Percentiles rank a stretch among this genome's conserved stretches.
phyloP scores from a whole-genome alignment of 108 stramenopile genomes.

The Asterionellopsis glacialis region DNA sequence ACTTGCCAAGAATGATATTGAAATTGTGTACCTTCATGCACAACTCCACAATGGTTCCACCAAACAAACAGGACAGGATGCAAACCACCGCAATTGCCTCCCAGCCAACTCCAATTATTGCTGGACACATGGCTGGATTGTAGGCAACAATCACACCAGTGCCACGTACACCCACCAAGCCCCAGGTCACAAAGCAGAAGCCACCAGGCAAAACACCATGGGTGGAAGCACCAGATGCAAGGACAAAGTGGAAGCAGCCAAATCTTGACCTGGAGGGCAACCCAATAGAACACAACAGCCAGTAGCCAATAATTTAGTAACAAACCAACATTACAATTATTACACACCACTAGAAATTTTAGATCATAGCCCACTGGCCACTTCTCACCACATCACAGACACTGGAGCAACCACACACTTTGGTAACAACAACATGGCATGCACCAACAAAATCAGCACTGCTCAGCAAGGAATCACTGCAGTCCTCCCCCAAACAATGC shows the following conservation, averaged over 20 bases:
- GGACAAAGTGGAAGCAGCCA: neutral
- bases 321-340: no score
- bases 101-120: no score
- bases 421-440: neutral
- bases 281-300: neutral
- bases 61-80: no score
- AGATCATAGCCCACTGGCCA: neutral
- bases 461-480: constrained; percentile 5
- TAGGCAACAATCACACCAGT: no score
- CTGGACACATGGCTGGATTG: no score
- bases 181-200: constrained; percentile 1
- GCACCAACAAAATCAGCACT: neutral
- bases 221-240: neutral
- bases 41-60: no score
- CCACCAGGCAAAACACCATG: constrained; percentile 4
- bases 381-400: constrained; percentile 3
- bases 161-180: no score
- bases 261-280: neutral
- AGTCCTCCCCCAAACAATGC: constrained; percentile 6
- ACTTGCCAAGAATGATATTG: neutral
- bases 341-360: no score
- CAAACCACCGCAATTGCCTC: no score
- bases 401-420: no score
- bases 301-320: no score
- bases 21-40: no score